Conservation (phyloP, 768 basidiomycete genomes). For the Crepidotus variabilis region DNA sequence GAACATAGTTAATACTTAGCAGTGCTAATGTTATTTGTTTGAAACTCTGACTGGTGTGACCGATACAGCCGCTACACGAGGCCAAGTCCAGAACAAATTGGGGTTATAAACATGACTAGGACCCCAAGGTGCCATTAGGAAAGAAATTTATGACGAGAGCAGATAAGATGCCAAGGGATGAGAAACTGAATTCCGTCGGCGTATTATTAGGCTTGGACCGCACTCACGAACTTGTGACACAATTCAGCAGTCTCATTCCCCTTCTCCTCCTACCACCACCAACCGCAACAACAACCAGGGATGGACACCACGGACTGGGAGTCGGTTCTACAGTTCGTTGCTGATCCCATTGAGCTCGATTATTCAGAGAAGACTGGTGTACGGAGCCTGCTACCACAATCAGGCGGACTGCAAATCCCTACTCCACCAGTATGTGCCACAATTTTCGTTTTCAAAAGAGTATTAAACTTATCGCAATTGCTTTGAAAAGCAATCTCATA, state of each 20-base stretch:
- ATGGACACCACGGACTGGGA: conserved; percentile 53
- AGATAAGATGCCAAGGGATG: not conserved
- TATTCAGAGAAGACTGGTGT: conserved; percentile 33
- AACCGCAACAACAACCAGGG: not conserved
- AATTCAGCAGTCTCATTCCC: conserved; percentile 4
- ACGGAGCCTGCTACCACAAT: conserved; percentile 11
- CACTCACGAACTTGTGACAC: conserved; percentile 1
- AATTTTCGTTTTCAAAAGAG: not conserved
- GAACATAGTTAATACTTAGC: not conserved
- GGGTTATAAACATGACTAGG: not conserved
- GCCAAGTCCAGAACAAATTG: not conserved
- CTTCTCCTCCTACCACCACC: conserved; percentile 13
- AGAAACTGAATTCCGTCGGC: not conserved
- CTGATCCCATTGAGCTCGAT: conserved; percentile 40
- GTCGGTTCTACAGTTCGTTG: conserved; percentile 57
- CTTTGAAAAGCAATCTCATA: conserved; percentile 37
- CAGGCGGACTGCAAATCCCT: conserved; percentile 42
- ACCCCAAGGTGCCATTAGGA: not conserved
- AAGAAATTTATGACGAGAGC: not conserved
- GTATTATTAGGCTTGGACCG: not conserved
- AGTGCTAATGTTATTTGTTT: not conserved
- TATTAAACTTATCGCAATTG: not conserved
- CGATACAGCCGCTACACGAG: not conserved
- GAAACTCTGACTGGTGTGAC: not conserved
- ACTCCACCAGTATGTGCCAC: conserved; percentile 56